Evolutionary conservation across 2,329 filamentous ascomycete species (phyloP), one percentile per base, ranked within the genome.

Genomic region (Diaporthe humulicola): DNA sequence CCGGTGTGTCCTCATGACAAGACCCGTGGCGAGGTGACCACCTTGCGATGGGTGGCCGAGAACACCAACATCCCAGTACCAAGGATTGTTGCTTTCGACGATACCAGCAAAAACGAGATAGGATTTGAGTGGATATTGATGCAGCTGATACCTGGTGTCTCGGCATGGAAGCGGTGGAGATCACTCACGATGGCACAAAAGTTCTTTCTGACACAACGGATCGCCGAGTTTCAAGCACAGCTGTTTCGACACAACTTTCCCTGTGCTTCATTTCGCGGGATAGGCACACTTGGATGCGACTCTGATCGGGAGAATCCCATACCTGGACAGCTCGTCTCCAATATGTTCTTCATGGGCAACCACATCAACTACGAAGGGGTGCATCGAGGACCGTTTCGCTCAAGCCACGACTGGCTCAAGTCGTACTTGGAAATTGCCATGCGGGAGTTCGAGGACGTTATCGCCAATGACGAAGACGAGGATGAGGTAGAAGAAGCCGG

Each of bases 331-430:
- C 54, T 57, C 30, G 30, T 57, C 54, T 57, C 54, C 36, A 30
- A 36, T 17, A 57, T 36, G 54, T 57, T 57, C 54, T 57, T 57
- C 54, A 33, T 33, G 30, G 54, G 30, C 54, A 4, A 57, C 28
- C 54, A 57, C 22, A 22, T 57, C 28, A 57, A 57, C 17, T 57
- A 57, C 4, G 54, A 57, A 15, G 54, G 54, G 28, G 30, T 57
- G 17, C 54, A 57, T 6, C 54, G 54, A 33, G 54, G 54, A 30
- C 54, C 54, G 28, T 57, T 57, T 12, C 28, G 54, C 17, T 57
- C 54, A 14, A 33, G 54, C 30, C 54, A 57, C 17, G 54, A 57
- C 30, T 57, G 54, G 54, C 30, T 57, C 54, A 57, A 57, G 54
- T 57, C 54, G 30, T 57, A 57, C 28, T 22, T 57, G 17, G 17